Base-by-base conservation (phyloP, 805 yeast species). In the Ogataea zsoltii region DNA sequence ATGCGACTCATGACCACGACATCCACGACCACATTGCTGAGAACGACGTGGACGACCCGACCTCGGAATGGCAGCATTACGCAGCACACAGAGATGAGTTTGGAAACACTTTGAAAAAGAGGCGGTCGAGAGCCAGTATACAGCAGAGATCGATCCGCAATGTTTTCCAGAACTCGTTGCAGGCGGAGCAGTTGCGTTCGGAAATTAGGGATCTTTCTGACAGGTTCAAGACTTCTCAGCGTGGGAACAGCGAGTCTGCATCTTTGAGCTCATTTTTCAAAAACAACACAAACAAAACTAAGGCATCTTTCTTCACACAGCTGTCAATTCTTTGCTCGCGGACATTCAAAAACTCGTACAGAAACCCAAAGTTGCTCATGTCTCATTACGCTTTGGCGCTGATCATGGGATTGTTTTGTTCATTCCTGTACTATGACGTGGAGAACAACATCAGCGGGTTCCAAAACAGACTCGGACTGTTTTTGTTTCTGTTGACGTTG, bases 381-480 rank as follows among this genome's bases (percentile, higher is more conserved):
- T 87, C 94, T 1, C 96, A 94, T 58, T 92, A 92, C 60, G 70
- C 85, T 2, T 71, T 92, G 48, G 84, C 97, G 0, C 66, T 88
- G 7, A 63, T 83, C 13, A 79, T 92, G 65, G 97, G 96, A 1
- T 60, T 82, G 3, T 86, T 92, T 66, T 83, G 96, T 66, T 97
- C 98, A 0, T 79, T 79, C 40, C 71, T 94, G 33, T 94, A 94
- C 65, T 92, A 83, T 67, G 75, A 89, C 58, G 82, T 92, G 19
- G 72, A 82, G 33, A 86, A 89, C 61, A 97, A 92, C 63, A 92
- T 94, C 44, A 83, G 96, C 58, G 99, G 99, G 0, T 94, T 94
- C 72, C 99, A 94, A 65, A 94, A 94, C 66, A 76, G 99, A 56
- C 74, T 94, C 53, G 99, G 99, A 0, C 71, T 94, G 48, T 94